Evolutionary conservation across 495 filamentous ascomycete species (phyloP).

Genomic region (Trichoderma virens): DNA sequence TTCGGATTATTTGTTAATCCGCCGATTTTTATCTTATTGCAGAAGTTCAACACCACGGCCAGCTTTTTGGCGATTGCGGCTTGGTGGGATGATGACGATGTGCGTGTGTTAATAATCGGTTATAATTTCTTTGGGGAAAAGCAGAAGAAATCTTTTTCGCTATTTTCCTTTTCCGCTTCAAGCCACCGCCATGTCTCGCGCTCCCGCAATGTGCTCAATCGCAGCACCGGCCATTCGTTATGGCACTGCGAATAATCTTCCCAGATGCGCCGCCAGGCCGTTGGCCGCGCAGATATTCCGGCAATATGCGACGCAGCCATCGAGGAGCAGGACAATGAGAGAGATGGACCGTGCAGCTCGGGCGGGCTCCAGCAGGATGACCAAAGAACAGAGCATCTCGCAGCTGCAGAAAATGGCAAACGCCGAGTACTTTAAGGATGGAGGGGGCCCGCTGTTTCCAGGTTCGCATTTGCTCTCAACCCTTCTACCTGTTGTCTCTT

Average conservation of each 20-base stretch:
- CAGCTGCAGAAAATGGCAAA: slow-evolving; percentile 5
- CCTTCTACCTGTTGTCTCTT: neutral
- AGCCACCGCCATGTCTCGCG: neutral
- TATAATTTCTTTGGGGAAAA: no score
- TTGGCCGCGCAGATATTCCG: slow-evolving; percentile 3
- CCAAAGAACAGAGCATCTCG: slow-evolving; percentile 6
- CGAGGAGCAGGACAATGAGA: neutral
- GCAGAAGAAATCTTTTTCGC: no score
- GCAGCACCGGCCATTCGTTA: neutral
- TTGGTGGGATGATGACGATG: neutral
- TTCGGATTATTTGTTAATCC: neutral
- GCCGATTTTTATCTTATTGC: neutral
- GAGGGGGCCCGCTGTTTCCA: slow-evolving; percentile 5
- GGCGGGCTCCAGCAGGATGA: slow-evolving; percentile 1
- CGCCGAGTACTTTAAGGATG: slow-evolving; percentile 2
- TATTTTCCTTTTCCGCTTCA: no score
- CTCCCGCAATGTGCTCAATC: neutral
- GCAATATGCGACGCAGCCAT: slow-evolving; percentile 2
- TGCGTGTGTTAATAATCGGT: no score
- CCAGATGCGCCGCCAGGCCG: neutral
- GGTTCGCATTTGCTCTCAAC: neutral
- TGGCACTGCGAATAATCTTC: neutral
- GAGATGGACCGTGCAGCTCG: slow-evolving; percentile 3
- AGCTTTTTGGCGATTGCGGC: neutral
- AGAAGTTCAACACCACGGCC: neutral